phyloP scores from a whole-genome alignment of 1,139 yeast species.

The Candida glucosophila region DNA sequence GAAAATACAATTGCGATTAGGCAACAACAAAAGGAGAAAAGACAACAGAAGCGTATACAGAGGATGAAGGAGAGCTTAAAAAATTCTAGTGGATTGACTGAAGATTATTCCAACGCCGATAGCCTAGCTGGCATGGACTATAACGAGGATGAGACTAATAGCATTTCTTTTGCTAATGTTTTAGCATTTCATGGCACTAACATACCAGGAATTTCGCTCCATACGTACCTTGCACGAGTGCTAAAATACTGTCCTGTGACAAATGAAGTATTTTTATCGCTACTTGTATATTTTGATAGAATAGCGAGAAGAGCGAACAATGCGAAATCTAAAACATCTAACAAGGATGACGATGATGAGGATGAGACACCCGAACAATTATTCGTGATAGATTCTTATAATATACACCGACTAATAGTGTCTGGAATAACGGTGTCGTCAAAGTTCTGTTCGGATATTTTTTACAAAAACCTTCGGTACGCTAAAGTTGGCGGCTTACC shows the following conservation, averaged over 20 bases:
- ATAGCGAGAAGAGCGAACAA: slow-evolving; percentile 83
- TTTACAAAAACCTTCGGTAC: slow-evolving; percentile 90
- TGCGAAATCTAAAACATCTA: slow-evolving; percentile 13
- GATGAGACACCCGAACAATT: slow-evolving; percentile 38
- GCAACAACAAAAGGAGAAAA: slow-evolving; percentile 32
- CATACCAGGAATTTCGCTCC: slow-evolving; percentile 86
- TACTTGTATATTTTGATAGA: slow-evolving; percentile 89
- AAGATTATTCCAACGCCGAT: slow-evolving; percentile 8
- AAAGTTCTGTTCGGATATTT: slow-evolving; percentile 91
- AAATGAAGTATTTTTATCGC: slow-evolving; percentile 84
- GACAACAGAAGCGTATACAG: slow-evolving; percentile 23
- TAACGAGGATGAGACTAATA: slow-evolving; percentile 39
- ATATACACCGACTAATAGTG: slow-evolving; percentile 86
- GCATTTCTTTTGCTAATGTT: slow-evolving; percentile 62
- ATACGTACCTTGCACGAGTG: slow-evolving; percentile 82
- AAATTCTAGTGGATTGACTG: slow-evolving; percentile 1
- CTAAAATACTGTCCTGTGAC: slow-evolving; percentile 96
- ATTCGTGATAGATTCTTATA: slow-evolving; percentile 93
- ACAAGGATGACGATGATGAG: slow-evolving; percentile 5
- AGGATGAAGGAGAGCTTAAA: slow-evolving; percentile 9
- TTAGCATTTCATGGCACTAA: slow-evolving; percentile 93
- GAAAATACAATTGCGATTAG: slow-evolving; percentile 42
- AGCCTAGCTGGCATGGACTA: slow-evolving; percentile 31
- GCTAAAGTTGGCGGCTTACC: slow-evolving; percentile 98
- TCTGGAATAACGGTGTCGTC: slow-evolving; percentile 97